A percentile compares a stretch with the other conserved stretches of the same genome.
Evolutionary conservation across 1,284 basidiomycete genomes (phyloP).

Genomic region (Naganishia liquefaciens): DNA sequence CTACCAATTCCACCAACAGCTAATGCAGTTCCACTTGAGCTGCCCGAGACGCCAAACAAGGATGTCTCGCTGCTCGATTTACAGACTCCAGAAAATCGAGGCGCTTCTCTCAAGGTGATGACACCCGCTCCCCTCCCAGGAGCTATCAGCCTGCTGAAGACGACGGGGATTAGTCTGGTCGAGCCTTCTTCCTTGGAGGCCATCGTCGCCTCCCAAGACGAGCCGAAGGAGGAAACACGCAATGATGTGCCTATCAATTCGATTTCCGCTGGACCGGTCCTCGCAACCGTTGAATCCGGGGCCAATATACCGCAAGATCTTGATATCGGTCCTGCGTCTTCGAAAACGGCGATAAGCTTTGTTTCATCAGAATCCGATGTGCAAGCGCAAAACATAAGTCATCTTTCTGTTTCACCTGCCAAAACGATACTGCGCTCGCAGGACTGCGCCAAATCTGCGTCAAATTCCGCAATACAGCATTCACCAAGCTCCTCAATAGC

Average conservation of each 20-base stretch:
- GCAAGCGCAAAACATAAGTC: too few species aligned
- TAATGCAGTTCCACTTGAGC: neutral
- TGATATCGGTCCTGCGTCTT: too few species aligned
- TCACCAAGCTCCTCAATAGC: neutral
- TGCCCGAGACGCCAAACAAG: constrained; percentile 11
- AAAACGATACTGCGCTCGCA: too few species aligned
- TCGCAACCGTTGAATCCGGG: neutral
- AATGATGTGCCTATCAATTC: neutral
- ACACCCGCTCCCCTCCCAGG: neutral
- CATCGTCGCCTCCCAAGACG: too few species aligned
- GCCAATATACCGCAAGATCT: neutral
- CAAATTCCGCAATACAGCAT: neutral
- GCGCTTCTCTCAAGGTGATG: constrained; percentile 14
- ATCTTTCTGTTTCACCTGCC: too few species aligned
- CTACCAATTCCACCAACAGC: neutral
- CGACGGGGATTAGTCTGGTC: constrained; percentile 16
- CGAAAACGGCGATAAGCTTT: too few species aligned
- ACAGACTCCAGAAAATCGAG: constrained; percentile 1
- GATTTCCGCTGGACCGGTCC: neutral
- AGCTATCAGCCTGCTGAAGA: neutral
- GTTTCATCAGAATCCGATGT: too few species aligned
- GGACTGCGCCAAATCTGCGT: too few species aligned
- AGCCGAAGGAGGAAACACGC: too few species aligned
- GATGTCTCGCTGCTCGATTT: constrained; percentile 1
- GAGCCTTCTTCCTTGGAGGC: neutral